Conservation (phyloP, 164 flowering plant species). For the Tetrastigma voinierianum region DNA sequence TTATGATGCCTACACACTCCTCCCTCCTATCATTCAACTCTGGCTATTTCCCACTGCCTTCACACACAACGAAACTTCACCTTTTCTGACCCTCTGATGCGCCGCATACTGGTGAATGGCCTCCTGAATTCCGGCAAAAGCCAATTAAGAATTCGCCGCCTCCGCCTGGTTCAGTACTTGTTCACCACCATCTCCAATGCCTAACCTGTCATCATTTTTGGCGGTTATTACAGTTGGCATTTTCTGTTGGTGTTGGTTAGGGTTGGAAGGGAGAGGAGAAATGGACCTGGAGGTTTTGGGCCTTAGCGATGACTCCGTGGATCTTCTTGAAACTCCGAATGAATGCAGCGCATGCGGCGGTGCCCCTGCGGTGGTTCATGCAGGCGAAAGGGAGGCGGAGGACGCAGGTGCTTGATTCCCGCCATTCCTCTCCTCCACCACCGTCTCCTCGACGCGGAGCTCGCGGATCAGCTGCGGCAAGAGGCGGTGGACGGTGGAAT, state of each 20-base stretch:
- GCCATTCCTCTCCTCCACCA: slow-evolving; percentile 75
- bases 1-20: too few species aligned
- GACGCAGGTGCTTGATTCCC: slow-evolving; percentile 74
- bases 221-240: too few species aligned
- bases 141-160: slow-evolving; percentile 72
- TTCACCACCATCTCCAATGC: slow-evolving; percentile 61
- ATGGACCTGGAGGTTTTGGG: slow-evolving; percentile 72
- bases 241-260: not conserved
- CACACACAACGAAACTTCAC: slow-evolving; percentile 33
- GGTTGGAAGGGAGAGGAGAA: not conserved
- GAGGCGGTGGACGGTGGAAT: slow-evolving; percentile 16
- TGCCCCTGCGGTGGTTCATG: slow-evolving; percentile 4
- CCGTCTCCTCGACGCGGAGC: slow-evolving; percentile 65
- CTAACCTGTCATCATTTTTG: slow-evolving; percentile 38
- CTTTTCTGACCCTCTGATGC: slow-evolving; percentile 32
- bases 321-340: slow-evolving; percentile 66
- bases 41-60: slow-evolving; percentile 18
- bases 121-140: slow-evolving; percentile 64
- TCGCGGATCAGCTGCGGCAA: slow-evolving; percentile 53
- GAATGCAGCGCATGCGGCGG: slow-evolving; percentile 29
- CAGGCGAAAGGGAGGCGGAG: slow-evolving; percentile 56
- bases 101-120: slow-evolving; percentile 47
- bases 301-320: slow-evolving; percentile 53
- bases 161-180: slow-evolving; percentile 57
- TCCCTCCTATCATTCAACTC: too few species aligned